These are phyloP conservation scores for Lasiodiplodia gonubiensis DNA, from an alignment of 2,329 filamentous ascomycete species.

Conservation along the genomic window DNA sequence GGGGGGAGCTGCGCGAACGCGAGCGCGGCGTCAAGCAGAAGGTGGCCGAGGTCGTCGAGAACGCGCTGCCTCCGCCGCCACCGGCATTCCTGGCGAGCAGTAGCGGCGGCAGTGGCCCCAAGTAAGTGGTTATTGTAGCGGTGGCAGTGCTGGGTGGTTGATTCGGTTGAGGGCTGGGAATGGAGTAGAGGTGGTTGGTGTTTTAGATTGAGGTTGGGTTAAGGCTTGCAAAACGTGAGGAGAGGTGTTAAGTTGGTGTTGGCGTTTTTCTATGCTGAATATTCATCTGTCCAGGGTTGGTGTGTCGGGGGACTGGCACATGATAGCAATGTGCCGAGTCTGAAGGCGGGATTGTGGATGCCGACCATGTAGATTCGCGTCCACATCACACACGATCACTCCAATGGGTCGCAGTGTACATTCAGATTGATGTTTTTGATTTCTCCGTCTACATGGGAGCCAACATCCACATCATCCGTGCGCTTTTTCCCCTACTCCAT, in stretches of 20 bases:
- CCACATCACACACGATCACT: neutral
- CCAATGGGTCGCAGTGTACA: neutral
- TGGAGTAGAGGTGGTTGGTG: neutral
- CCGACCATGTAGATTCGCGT: neutral
- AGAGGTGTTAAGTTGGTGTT: neutral
- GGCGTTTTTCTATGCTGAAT: neutral
- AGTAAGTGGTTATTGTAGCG: neutral
- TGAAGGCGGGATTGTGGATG: neutral
- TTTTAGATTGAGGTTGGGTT: neutral
- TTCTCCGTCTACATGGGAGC: slow-evolving; percentile 15
- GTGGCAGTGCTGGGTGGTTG: neutral
- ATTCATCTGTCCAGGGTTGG: neutral
- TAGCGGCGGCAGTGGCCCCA: neutral
- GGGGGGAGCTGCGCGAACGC: slow-evolving; percentile 37
- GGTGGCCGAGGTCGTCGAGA: slow-evolving; percentile 51
- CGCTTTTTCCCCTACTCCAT: slow-evolving; percentile 6
- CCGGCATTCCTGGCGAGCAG: slow-evolving; percentile 36
- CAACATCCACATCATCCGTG: slow-evolving; percentile 9
- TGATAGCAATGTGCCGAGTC: neutral
- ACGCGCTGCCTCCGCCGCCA: slow-evolving; percentile 47
- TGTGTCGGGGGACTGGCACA: neutral
- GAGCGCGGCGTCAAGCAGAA: slow-evolving; percentile 39
- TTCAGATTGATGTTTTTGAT: slow-evolving; percentile 19
- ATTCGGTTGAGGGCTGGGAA: neutral
- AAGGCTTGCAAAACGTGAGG: neutral